Evolutionary conservation across 2,329 filamentous ascomycete genomes (phyloP), one percentile per base, ranked within the genome.

Genomic region (Cladobotryum mycophilum): DNA sequence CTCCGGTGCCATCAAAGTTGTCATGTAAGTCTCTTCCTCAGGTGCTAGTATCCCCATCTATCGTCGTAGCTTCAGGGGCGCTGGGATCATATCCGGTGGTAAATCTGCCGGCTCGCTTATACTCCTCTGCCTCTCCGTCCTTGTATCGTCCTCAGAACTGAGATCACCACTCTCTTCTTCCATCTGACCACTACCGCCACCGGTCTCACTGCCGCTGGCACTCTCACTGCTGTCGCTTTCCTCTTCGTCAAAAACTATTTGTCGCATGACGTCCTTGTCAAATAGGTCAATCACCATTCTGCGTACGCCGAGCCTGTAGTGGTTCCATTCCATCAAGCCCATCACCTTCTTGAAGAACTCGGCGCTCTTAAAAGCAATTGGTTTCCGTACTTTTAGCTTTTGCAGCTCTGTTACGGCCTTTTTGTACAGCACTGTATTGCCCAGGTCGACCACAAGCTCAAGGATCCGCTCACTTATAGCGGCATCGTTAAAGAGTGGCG

Each of bases 241-340:
- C 8, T 86, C 85, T 9, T 70, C 70, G 17, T 68, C 70, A 52
- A 95, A 84, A 12, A 99, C 87, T 53, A 96, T 88, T 57, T 82
- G 81, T 56, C 90, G 78, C 69, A 97, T 77, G 41, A 97, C 88
- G 53, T 81, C 85, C 69, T 92, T 93, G 62, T 97, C 92, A 61
- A 99, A 99, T 18, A 99, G 72, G 64, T 97, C 93, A 53, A 97
- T 84, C 35, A 96, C 87, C 70, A 96, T 91, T 42, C 92, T 85
- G 55, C 92, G 86, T 25, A 95, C 87, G 1, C 85, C 86, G 2
- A 99, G 78, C 18, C 90, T 82, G 68, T 93, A 97, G 64, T 95
- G 89, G 61, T 96, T 92, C 58, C 82, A 84, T 67, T 96, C 90
- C 53, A 99, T 77, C 45, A 97, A 76, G 8, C 82, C 80, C 74